Percentiles rank a stretch among this genome's conserved stretches.
Evolutionary conservation across 1,284 basidiomycete genomes (phyloP).

Genomic region (Naganishia sp.): DNA sequence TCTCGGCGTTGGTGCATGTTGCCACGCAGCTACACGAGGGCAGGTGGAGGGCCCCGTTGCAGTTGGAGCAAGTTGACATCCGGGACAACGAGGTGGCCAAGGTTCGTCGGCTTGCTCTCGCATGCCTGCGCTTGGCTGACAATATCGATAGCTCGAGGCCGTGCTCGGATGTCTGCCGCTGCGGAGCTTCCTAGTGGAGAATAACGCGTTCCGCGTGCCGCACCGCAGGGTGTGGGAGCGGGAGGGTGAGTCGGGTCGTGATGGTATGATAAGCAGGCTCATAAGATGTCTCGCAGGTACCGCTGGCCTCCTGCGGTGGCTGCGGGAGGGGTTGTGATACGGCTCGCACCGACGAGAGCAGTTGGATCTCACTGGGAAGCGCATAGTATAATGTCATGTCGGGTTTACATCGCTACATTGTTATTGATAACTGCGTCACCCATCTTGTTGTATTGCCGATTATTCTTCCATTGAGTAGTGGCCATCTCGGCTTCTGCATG

Average conservation of each 20-base stretch:
- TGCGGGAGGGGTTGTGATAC: conserved; percentile 18
- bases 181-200: conserved; percentile 32
- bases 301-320: conserved; percentile 26
- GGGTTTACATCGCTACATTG: too few species aligned
- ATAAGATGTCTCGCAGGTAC: conserved; percentile 10
- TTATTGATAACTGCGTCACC: too few species aligned
- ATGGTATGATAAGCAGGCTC: too few species aligned
- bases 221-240: conserved; percentile 33
- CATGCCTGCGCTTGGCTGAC: too few species aligned
- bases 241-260: conserved; percentile 18
- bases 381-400: neutral
- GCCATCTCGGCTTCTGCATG: too few species aligned
- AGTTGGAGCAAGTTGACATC: conserved; percentile 30
- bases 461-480: too few species aligned
- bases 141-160: conserved; percentile 14
- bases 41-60: conserved; percentile 17
- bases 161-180: conserved; percentile 34
- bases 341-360: neutral
- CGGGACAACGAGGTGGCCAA: conserved; percentile 31
- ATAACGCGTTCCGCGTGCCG: conserved; percentile 35
- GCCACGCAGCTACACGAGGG: conserved; percentile 16
- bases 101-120: neutral
- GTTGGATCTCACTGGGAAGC: neutral
- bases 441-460: too few species aligned
- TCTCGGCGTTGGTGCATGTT: conserved; percentile 21